phyloP scores from a whole-genome alignment of 2,329 filamentous ascomycete species.

The Xylaria sp. region DNA sequence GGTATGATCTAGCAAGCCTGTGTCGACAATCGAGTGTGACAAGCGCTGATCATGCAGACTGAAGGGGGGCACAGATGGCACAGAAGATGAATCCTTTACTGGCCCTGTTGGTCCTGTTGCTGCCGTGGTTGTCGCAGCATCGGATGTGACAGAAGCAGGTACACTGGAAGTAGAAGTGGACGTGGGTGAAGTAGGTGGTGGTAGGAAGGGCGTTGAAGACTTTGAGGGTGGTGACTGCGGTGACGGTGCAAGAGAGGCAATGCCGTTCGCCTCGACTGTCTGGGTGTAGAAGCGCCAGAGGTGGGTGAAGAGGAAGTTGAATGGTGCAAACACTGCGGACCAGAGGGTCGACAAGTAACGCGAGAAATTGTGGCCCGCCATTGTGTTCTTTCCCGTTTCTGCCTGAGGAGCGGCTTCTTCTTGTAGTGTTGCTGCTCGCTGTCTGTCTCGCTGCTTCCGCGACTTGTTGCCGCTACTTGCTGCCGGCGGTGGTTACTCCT shows the following conservation, averaged over 20 bases:
- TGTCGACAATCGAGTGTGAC: slow-evolving; percentile 10
- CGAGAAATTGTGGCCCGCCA: slow-evolving; percentile 44
- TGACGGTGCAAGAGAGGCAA: slow-evolving; percentile 10
- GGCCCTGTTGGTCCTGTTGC: neutral
- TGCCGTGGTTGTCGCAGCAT: neutral
- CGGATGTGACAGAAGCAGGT: neutral
- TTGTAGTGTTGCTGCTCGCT: slow-evolving; percentile 22
- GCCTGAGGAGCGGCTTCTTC: slow-evolving; percentile 26
- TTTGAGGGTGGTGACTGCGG: slow-evolving; percentile 8
- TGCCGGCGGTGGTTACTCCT: slow-evolving; percentile 1
- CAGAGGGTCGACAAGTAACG: slow-evolving; percentile 43
- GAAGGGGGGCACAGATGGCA: slow-evolving; percentile 5
- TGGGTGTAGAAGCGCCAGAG: slow-evolving; percentile 35
- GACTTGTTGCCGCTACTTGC: neutral
- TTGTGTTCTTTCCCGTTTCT: slow-evolving; percentile 34
- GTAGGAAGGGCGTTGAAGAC: slow-evolving; percentile 6
- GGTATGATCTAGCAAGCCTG: slow-evolving; percentile 6
- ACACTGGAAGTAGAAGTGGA: neutral
- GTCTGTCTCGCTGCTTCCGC: slow-evolving; percentile 22
- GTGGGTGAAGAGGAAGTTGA: slow-evolving; percentile 40
- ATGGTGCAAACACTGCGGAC: slow-evolving; percentile 44
- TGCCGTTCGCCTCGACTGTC: slow-evolving; percentile 26
- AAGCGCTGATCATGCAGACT: slow-evolving; percentile 14
- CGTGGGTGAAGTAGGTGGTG: slow-evolving; percentile 6
- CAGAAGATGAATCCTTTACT: neutral